These are phyloP conservation scores for Solanum bulbocastanum DNA, from an alignment of 257 asterid genomes.

Conservation along the genomic window DNA sequence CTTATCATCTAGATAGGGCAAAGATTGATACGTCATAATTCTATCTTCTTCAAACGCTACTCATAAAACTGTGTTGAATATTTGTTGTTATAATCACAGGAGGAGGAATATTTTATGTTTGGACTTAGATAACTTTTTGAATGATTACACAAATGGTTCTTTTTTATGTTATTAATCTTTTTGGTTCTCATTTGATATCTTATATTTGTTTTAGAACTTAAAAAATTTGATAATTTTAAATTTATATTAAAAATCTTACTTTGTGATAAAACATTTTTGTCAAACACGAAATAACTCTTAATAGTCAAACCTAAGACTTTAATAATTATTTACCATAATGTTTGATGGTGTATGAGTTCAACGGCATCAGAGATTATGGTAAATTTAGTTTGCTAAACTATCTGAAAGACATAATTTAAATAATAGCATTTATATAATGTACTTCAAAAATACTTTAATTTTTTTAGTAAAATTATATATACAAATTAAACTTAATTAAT, in stretches of 20 bases:
- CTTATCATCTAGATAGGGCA: no score
- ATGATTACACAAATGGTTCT: not conserved
- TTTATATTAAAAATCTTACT: not conserved
- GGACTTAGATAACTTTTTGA: no score
- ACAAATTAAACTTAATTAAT: not conserved
- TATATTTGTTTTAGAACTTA: not conserved
- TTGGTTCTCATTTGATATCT: not conserved
- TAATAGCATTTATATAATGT: not conserved
- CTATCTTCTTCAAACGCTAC: accelerated
- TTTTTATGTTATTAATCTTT: not conserved
- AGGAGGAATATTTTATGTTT: not conserved
- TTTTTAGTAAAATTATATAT: not conserved
- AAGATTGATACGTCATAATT: not conserved
- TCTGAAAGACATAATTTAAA: not conserved
- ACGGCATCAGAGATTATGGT: not conserved
- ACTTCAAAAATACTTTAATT: not conserved
- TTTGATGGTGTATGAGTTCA: not conserved
- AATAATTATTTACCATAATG: not conserved
- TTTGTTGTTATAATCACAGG: accelerated
- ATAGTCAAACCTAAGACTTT: not conserved
- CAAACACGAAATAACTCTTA: not conserved
- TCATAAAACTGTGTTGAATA: not conserved
- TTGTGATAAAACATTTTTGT: not conserved
- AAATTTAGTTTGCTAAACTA: not conserved
- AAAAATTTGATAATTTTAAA: not conserved